A percentile compares a stretch with the other conserved stretches of the same genome.
These are phyloP conservation scores for Yamadazyma nakazawae DNA, from an alignment of 805 yeast genomes.

Conservation along the genomic window DNA sequence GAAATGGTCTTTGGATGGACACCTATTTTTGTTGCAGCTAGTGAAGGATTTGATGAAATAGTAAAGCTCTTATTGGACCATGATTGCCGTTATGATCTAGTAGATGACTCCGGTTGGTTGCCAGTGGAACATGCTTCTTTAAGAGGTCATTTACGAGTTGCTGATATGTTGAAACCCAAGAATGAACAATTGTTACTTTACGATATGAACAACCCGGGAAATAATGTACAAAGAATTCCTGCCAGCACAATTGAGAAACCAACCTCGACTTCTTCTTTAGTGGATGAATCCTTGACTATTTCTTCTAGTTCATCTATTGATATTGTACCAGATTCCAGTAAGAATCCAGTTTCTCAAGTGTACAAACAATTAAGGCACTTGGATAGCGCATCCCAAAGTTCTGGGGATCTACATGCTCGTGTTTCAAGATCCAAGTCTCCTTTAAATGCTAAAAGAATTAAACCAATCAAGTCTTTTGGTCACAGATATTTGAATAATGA, in stretches of 20 bases:
- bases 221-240: conserved; percentile 25
- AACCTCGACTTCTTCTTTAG: conserved; percentile 7
- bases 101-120: conserved; percentile 90
- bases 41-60: conserved; percentile 68
- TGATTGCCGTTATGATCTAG: conserved; percentile 52
- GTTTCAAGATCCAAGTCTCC: conserved; percentile 22
- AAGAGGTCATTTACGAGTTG: conserved; percentile 77
- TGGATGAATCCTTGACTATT: conserved; percentile 8
- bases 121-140: conserved; percentile 96
- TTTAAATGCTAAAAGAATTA: conserved; percentile 20
- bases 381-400: conserved; percentile 9
- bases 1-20: conserved; percentile 91
- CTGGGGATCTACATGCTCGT: not conserved
- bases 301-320: conserved; percentile 33
- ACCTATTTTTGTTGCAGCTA: conserved; percentile 85
- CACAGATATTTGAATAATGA: conserved; percentile 64
- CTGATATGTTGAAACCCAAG: conserved; percentile 56
- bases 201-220: conserved; percentile 36
- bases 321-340: conserved; percentile 33
- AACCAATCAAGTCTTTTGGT: conserved; percentile 80
- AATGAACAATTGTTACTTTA: conserved; percentile 32
- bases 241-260: conserved; percentile 14
- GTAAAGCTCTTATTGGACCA: conserved; percentile 51
- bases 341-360: conserved; percentile 32
- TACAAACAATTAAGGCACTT: conserved; percentile 35